Evolutionary conservation across 495 filamentous ascomycete genomes (phyloP), one percentile per base, ranked within the genome.

Genomic region (Hypoxylon subgilvum): DNA sequence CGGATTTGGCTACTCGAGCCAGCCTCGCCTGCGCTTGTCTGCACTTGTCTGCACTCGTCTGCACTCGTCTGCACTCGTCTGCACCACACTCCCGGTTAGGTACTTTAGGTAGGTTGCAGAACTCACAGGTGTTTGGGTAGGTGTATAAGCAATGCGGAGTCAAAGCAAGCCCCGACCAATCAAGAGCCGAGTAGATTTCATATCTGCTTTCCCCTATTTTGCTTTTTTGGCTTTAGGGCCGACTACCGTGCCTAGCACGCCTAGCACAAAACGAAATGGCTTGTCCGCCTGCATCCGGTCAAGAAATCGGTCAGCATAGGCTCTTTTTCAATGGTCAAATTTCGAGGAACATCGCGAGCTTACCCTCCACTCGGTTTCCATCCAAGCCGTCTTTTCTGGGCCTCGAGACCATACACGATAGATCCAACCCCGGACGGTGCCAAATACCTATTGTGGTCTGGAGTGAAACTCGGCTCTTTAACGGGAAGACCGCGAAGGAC

Each of bases 141-240:
- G 18, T 49, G 40, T 56, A 56, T 42, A 46, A 63, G 52, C 41
- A 52, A 31, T 63, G 60, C 60, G 60, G 60, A 63, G 60, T 43
- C 18, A 43, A 28, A 48, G 10, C 48, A 35, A 17, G 25, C 44
- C 22, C 46, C 42, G 28, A 39, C 59, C 59, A 63, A 63, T 63
- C 59, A 62, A 30, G 36, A 47, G 13, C 47, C 47, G 9, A 22
- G 44, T 36, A 48, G 43, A 57, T 49, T 46, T 63, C 34, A 52
- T 52, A 46, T 40, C 40, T 38, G 38, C 4, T 43, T 52, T 53
- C 48, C 36, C 47, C 52, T 57, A 57, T 52, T 57, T 56, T 52
- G 36, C 28, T 49, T 55, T 53, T 52, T 57, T 47, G 32, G 14
- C 12, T 54, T 57, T 57, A 63, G 60, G 60, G 53, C 60, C 60